Conservation (phyloP, 306 rosid genomes). For the Crotalaria pallida region DNA sequence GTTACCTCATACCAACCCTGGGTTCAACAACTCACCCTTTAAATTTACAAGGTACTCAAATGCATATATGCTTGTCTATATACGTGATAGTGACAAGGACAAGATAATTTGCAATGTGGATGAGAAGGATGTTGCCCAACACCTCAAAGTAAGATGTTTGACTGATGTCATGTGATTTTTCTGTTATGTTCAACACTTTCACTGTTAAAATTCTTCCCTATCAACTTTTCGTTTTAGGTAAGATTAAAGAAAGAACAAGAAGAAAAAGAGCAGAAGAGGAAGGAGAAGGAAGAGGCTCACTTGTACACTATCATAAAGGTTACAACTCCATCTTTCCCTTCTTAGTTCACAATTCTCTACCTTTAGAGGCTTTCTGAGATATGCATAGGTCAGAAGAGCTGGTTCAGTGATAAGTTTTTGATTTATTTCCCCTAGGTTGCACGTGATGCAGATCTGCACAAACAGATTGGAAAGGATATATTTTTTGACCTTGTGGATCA, state of each 20-base stretch:
- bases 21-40: constrained; percentile 78
- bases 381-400: neutral
- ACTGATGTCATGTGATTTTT: constrained; percentile 9
- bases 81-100: constrained; percentile 64
- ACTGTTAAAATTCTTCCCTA: neutral
- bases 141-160: constrained; percentile 52
- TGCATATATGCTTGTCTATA: constrained; percentile 95
- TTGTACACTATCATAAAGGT: constrained; percentile 85
- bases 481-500: constrained; percentile 94
- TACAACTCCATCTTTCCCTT: neutral
- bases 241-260: constrained; percentile 87
- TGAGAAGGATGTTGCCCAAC: neutral
- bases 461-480: constrained; percentile 76
- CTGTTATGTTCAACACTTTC: neutral
- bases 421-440: constrained; percentile 54
- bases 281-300: constrained; percentile 87
- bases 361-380: neutral
- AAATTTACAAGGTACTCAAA: constrained; percentile 89
- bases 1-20: constrained; percentile 86
- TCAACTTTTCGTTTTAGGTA: constrained; percentile 38
- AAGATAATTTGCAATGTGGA: neutral
- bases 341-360: neutral
- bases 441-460: constrained; percentile 67
- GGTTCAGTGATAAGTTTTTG: neutral
- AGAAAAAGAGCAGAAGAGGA: constrained; percentile 82